Evolutionary conservation across 1,139 yeast species (phyloP).

Genomic region (Yarrowia galli): DNA sequence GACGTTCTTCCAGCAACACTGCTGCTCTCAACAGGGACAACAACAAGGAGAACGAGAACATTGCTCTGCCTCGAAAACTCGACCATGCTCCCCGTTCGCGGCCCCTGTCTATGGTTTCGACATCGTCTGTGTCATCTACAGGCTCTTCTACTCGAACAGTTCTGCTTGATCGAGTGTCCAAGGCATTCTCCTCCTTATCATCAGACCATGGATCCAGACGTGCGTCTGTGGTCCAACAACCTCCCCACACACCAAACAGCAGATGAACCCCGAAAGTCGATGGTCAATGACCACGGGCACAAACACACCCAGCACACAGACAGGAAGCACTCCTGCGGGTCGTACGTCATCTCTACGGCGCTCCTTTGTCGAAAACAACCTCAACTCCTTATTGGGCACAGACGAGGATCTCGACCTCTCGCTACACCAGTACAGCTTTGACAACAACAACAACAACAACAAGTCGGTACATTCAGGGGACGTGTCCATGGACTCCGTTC

Average conservation of each 20-base stretch:
- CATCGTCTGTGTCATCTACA: slow-evolving; percentile 19
- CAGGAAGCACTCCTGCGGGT: slow-evolving; percentile 11
- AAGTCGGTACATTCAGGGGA: slow-evolving; percentile 15
- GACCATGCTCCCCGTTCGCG: slow-evolving; percentile 11
- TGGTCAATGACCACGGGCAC: slow-evolving; percentile 36
- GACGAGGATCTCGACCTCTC: slow-evolving; percentile 32
- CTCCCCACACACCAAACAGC: slow-evolving; percentile 30
- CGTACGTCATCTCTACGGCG: slow-evolving; percentile 14
- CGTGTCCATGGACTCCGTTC: slow-evolving; percentile 17
- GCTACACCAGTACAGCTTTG: background rate
- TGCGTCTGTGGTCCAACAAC: slow-evolving; percentile 26
- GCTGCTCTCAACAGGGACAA: background rate
- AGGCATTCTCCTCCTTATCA: slow-evolving; percentile 19
- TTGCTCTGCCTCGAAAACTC: slow-evolving; percentile 11
- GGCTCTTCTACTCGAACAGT: slow-evolving; percentile 25
- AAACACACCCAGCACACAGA: slow-evolving; percentile 29
- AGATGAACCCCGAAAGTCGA: slow-evolving; percentile 22
- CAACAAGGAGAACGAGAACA: slow-evolving; percentile 22
- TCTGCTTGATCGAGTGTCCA: slow-evolving; percentile 22
- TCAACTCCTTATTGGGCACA: slow-evolving; percentile 11
- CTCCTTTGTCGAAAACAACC: slow-evolving; percentile 32
- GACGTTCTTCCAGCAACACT: background rate
- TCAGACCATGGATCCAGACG: slow-evolving; percentile 22
- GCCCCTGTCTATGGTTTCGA: slow-evolving; percentile 14
- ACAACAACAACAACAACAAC: background rate